These are phyloP conservation scores for Saccharomycopsis capsularis DNA, from an alignment of 805 yeast genomes.

Conservation along the genomic window DNA sequence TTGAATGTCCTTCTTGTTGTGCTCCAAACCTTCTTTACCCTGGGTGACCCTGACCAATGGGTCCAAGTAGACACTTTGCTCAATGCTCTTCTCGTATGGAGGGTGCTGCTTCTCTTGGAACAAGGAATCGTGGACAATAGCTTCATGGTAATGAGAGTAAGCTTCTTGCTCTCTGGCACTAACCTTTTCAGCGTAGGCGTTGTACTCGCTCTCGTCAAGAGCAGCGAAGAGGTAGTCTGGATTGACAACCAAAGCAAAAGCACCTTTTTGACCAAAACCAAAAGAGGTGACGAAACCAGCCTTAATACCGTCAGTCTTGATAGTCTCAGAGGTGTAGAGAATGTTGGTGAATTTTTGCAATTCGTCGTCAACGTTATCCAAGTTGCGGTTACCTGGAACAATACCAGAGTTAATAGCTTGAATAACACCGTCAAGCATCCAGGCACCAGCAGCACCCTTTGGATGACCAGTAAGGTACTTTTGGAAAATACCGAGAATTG, in stretches of 20 bases:
- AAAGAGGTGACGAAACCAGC: conserved; percentile 96
- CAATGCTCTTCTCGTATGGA: conserved; percentile 86
- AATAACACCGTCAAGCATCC: conserved; percentile 99
- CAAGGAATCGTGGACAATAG: conserved; percentile 83
- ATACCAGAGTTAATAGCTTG: conserved; percentile 88
- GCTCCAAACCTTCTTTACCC: conserved; percentile 38
- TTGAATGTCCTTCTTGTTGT: conserved; percentile 47
- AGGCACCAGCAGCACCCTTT: conserved; percentile 99
- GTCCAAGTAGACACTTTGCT: conserved; percentile 86
- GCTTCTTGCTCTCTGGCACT: conserved; percentile 78
- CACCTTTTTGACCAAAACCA: conserved; percentile 99
- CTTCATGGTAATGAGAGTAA: conserved; percentile 92
- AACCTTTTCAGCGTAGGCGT: conserved; percentile 65
- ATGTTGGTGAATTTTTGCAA: conserved; percentile 82
- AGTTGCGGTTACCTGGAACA: conserved; percentile 98
- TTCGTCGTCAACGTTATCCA: conserved; percentile 85
- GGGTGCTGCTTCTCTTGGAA: conserved; percentile 90
- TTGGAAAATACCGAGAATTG: conserved; percentile 97
- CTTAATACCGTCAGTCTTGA: conserved; percentile 94
- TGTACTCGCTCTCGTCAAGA: conserved; percentile 64
- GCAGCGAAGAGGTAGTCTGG: conserved; percentile 90
- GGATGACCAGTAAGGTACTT: conserved; percentile 99
- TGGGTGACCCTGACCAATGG: conserved; percentile 76
- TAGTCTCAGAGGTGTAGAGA: conserved; percentile 87
- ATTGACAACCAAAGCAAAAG: conserved; percentile 85